Base-by-base conservation (phyloP, 192 early-diverging fungal genomes). In the Umbelopsis isabellina region DNA sequence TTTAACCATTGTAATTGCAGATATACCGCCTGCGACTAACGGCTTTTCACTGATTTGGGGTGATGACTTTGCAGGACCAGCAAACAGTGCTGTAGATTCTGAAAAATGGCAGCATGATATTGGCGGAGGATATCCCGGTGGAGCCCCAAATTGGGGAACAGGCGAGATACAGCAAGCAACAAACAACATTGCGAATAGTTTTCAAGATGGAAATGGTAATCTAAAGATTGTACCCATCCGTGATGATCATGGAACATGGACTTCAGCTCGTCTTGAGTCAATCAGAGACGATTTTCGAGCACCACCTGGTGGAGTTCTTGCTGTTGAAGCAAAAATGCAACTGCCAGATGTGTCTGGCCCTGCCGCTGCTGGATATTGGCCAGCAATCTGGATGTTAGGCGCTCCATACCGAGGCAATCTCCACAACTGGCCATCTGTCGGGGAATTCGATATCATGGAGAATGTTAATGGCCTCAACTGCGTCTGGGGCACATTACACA, bases 391-490 rank as follows among this genome's bases (percentile, higher is more conserved):
- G 55, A 61, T 61, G 55, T 25, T 61, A 27, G 55, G 55, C 11
- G 33, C 55, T 11, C 55, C 55, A 15, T 61, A 35, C 13, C 37
- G 55, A 18, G 27, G 27, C 12, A 35, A 61, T 4, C 30, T 33
- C 30, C 27, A 61, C 6, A 61, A 61, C 12, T 61, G 55, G 55
- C 55, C 55, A 12, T 11, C 12, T 18, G 16, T 61, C 6, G 55
- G 55, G 9, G 55, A 61, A 61, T 61, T 61, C 37, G 55, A 61
- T 25, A 61, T 61, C 25, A 61, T 61, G 55, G 55, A 61, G 13
- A 61, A 35, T n/a, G 30, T 61, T 7, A 61, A 61, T 16, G 55
- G 55, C 18, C 18, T 61, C 55, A 61, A 61, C 33, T 35, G 16
- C 15, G 55, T 61, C 6, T 61, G 16, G 12, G 55, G 55, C 15